Percentiles rank a stretch among this genome's conserved stretches.
These are phyloP conservation scores for Flaveria brownii DNA, from an alignment of 129 eudicot species.

Conservation along the genomic window DNA sequence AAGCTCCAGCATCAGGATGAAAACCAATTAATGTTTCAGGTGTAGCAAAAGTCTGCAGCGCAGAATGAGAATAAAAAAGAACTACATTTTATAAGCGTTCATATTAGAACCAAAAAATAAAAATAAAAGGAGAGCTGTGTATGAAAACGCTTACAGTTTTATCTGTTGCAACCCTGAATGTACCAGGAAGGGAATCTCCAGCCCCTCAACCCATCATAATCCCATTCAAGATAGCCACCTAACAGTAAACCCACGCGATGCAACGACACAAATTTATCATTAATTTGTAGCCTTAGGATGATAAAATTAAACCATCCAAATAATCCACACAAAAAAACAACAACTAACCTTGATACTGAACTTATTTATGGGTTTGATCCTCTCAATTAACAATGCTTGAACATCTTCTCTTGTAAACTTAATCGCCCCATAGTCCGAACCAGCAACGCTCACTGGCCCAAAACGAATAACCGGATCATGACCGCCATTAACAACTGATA, in stretches of 20 bases:
- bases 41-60: conserved; percentile 74
- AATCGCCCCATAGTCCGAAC: conserved; percentile 58
- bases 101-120: background rate
- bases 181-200: conserved; percentile 82
- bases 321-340: background rate
- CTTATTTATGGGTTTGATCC: conserved; percentile 72
- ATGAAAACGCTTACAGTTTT: conserved; percentile 55
- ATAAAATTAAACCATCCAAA: background rate
- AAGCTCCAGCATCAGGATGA: conserved; percentile 97
- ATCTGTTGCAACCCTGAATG: conserved; percentile 89
- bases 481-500: conserved; percentile 77
- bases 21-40: conserved; percentile 88
- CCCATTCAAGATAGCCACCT: conserved; percentile 90
- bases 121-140: background rate
- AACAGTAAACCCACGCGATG: background rate
- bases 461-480: conserved; percentile 59
- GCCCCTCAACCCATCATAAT: conserved; percentile 96
- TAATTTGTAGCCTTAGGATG: too few relatives aligned
- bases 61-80: background rate
- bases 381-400: conserved; percentile 80
- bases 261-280: too few relatives aligned
- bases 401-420: conserved; percentile 83
- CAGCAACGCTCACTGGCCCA: conserved; percentile 53
- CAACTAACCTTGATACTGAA: conserved; percentile 67
- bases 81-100: background rate